A percentile compares a stretch with the other conserved stretches of the same genome.
These are phyloP conservation scores for Ceratopteris richardii DNA, from an alignment of 75 land plant genomes.

Conservation along the genomic window DNA sequence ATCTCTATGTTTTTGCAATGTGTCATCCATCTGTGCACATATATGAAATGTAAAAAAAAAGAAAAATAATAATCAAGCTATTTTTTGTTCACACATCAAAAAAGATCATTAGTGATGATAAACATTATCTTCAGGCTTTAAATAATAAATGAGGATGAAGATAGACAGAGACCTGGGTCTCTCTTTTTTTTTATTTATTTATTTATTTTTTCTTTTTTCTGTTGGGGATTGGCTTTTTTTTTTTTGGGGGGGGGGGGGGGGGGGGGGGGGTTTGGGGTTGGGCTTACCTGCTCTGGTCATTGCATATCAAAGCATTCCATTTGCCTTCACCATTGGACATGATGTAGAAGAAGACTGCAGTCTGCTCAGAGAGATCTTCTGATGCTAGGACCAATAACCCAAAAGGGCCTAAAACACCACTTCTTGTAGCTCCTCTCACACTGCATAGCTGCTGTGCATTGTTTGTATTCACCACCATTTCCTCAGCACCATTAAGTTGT, in stretches of 20 bases:
- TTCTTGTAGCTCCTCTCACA: slow-evolving; percentile 13
- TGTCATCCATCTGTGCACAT: no score
- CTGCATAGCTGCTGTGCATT: slow-evolving; percentile 35
- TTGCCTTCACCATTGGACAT: slow-evolving; percentile 8
- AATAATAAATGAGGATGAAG: neutral
- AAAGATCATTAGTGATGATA: no score
- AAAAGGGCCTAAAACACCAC: slow-evolving; percentile 47
- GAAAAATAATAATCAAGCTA: no score
- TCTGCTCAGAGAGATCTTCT: slow-evolving; percentile 34
- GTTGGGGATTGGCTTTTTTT: no score
- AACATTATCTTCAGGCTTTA: no score
- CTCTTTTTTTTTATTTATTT: no score
- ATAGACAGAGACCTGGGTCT: no score
- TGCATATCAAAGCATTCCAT: slow-evolving; percentile 47
- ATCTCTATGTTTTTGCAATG: no score
- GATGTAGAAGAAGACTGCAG: slow-evolving; percentile 55
- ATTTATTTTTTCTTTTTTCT: no score
- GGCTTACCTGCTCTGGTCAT: slow-evolving; percentile 48
- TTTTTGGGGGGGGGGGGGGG: no score
- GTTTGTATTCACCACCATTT: slow-evolving; percentile 10
- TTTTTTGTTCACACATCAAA: neutral
- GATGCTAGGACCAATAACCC: slow-evolving; percentile 55
- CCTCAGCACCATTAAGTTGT: slow-evolving; percentile 19
- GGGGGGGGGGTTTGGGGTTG: no score
- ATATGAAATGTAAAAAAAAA: no score